These are phyloP conservation scores for Paraphaeosphaeria minitans DNA, from an alignment of 2,329 filamentous ascomycete genomes.

Conservation along the genomic window DNA sequence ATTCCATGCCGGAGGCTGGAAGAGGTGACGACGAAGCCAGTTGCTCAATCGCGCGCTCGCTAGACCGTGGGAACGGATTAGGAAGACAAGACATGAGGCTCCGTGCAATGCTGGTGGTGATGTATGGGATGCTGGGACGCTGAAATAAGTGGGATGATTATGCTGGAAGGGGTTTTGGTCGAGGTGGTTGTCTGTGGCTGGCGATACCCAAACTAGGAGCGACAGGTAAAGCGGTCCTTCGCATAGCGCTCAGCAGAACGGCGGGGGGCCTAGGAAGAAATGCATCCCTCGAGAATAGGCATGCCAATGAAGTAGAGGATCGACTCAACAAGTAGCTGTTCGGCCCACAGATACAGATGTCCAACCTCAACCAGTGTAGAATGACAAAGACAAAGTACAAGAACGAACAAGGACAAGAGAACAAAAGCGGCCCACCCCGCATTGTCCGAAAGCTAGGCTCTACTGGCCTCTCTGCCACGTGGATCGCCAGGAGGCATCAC, in stretches of 20 bases:
- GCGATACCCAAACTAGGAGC: neutral
- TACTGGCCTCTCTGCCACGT: constrained; percentile 32
- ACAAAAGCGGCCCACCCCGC: constrained; percentile 49
- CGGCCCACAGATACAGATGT: neutral
- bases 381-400: constrained; percentile 34
- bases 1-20: constrained; percentile 3
- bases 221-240: neutral
- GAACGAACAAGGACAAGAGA: constrained; percentile 39
- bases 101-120: constrained; percentile 16
- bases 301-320: neutral
- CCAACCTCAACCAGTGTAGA: constrained; percentile 27
- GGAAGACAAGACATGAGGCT: constrained; percentile 14
- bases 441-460: constrained; percentile 44
- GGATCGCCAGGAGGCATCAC: constrained; percentile 32
- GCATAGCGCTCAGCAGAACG: neutral
- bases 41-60: constrained; percentile 7
- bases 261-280: neutral
- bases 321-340: neutral
- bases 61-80: constrained; percentile 3
- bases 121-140: constrained; percentile 13
- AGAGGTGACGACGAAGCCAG: neutral
- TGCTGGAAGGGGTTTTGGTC: neutral
- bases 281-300: neutral
- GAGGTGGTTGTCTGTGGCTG: neutral
- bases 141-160: neutral